These are phyloP conservation scores for Mycena metata DNA, from an alignment of 768 basidiomycete species.

Conservation along the genomic window DNA sequence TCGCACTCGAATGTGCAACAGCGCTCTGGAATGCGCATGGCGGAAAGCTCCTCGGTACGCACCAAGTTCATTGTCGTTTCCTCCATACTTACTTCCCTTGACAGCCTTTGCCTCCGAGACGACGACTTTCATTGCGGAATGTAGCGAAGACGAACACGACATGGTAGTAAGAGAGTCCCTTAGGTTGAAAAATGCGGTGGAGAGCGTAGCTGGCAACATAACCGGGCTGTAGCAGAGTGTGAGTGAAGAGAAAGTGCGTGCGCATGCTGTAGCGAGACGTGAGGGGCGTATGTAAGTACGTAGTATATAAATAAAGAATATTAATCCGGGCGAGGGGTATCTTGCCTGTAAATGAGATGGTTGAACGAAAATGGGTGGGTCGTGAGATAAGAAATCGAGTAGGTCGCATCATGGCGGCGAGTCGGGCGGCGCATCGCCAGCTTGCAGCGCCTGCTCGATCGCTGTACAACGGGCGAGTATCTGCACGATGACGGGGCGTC, in stretches of 20 bases:
- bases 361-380: slow-evolving; percentile 11
- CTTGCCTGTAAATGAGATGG: slow-evolving; percentile 8
- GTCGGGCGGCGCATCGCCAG: slow-evolving; percentile 38
- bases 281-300: slow-evolving; percentile 27
- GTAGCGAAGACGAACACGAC: slow-evolving; percentile 90
- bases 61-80: not conserved
- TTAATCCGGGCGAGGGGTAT: slow-evolving; percentile 37
- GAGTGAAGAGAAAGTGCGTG: slow-evolving; percentile 17
- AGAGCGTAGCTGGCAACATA: slow-evolving; percentile 78
- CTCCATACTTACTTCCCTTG: not conserved
- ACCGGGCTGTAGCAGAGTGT: slow-evolving; percentile 53
- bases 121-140: slow-evolving; percentile 88
- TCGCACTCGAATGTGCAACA: slow-evolving; percentile 76
- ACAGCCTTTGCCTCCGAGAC: slow-evolving; percentile 86
- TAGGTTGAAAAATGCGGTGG: slow-evolving; percentile 77
- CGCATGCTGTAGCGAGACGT: slow-evolving; percentile 24
- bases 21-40: slow-evolving; percentile 85
- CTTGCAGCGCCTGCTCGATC: slow-evolving; percentile 66
- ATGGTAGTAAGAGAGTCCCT: slow-evolving; percentile 80
- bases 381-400: slow-evolving; percentile 1
- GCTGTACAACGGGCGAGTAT: slow-evolving; percentile 76
- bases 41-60: slow-evolving; percentile 76
- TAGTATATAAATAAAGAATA: slow-evolving; percentile 36
- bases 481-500: slow-evolving; percentile 75
- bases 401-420: slow-evolving; percentile 23